Conservation (phyloP, 2,329 filamentous ascomycete genomes). For the Monosporascus cannonballus region DNA sequence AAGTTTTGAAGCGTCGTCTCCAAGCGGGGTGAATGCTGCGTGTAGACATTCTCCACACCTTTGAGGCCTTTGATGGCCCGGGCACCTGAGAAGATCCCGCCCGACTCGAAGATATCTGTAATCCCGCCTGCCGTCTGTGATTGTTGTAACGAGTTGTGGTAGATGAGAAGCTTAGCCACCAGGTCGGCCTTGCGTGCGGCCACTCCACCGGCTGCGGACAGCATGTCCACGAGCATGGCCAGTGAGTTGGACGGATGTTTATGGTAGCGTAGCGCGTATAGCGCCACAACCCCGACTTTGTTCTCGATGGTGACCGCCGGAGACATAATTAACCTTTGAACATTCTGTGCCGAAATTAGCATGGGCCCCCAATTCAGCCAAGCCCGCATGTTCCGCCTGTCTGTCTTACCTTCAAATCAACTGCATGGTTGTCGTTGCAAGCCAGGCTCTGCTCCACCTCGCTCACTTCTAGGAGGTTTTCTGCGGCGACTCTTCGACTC, state of each 20-base stretch:
- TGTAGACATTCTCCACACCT: slow-evolving; percentile 98
- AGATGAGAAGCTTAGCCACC: slow-evolving; percentile 75
- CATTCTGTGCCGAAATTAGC: slow-evolving; percentile 45
- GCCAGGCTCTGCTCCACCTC: slow-evolving; percentile 95
- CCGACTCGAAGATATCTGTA: slow-evolving; percentile 85
- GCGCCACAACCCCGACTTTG: slow-evolving; percentile 82
- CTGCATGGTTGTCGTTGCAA: slow-evolving; percentile 90
- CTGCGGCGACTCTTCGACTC: slow-evolving; percentile 77
- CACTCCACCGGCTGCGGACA: slow-evolving; percentile 78
- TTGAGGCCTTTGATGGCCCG: slow-evolving; percentile 90
- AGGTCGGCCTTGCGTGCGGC: slow-evolving; percentile 69
- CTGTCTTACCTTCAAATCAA: slow-evolving; percentile 71
- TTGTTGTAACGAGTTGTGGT: slow-evolving; percentile 80
- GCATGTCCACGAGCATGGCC: slow-evolving; percentile 78
- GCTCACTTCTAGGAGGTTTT: slow-evolving; percentile 89
- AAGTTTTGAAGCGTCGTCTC: slow-evolving; percentile 86
- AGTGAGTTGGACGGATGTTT: slow-evolving; percentile 80
- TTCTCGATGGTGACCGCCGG: slow-evolving; percentile 70
- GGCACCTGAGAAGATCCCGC: slow-evolving; percentile 85
- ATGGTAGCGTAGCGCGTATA: slow-evolving; percentile 92
- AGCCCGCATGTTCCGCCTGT: not conserved
- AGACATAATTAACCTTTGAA: slow-evolving; percentile 81
- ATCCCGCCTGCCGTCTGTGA: slow-evolving; percentile 72
- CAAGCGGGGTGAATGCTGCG: slow-evolving; percentile 85
- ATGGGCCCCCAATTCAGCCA: not conserved